phyloP scores from a whole-genome alignment of 495 filamentous ascomycete genomes.

The Recurvomyces mirabilis region DNA sequence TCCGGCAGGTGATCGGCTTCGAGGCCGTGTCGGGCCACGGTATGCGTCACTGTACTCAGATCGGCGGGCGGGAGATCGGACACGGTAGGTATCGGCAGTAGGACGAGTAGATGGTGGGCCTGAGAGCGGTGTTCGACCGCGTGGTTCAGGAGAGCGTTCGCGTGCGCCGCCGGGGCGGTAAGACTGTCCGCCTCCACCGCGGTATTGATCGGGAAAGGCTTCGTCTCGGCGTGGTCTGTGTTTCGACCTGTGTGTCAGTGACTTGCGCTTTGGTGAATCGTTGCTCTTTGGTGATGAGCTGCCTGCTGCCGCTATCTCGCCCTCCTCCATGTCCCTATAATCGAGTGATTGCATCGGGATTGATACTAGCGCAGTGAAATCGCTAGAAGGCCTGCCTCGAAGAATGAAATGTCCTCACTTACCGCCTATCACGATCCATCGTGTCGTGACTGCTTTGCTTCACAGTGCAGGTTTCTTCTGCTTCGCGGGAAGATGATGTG shows the following conservation, averaged over 20 bases:
- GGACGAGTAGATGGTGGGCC: constrained; percentile 14
- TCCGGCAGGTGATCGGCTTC: constrained; percentile 20
- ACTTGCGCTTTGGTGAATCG: no score
- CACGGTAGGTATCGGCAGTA: constrained; percentile 18
- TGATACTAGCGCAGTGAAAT: no score
- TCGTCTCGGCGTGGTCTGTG: constrained; percentile 2
- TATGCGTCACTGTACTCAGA: constrained; percentile 29
- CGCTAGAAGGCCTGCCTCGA: no score
- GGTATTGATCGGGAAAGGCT: constrained; percentile 9
- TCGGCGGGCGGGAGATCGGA: constrained; percentile 21
- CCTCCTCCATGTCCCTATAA: no score
- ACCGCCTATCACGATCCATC: constrained; percentile 12
- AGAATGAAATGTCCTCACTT: no score
- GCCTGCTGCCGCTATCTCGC: no score
- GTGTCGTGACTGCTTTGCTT: background rate
- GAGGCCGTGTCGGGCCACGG: constrained; percentile 18
- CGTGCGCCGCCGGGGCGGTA: constrained; percentile 29
- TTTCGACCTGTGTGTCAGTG: background rate
- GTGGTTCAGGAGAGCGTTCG: no score
- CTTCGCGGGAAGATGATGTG: no score
- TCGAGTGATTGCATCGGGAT: no score
- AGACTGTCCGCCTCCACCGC: constrained; percentile 22
- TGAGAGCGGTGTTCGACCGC: no score
- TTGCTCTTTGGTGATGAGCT: no score
- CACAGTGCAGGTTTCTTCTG: no score